Base-by-base conservation (phyloP, 768 basidiomycete species). In the Suillus cothurnatus region DNA sequence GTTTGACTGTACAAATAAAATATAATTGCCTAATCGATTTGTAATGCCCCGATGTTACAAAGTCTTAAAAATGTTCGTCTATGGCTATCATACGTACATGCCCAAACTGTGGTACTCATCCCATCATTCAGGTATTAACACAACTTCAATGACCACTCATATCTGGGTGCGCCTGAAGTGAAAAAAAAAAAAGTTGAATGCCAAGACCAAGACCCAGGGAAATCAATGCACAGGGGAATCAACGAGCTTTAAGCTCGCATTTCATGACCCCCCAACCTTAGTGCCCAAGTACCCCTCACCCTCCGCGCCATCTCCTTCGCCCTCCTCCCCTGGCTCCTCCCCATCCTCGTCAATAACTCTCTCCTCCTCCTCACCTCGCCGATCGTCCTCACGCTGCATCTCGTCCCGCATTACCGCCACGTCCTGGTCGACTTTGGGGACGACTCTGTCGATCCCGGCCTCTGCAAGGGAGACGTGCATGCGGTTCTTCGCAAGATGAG, bases 361-460 rank as follows among this genome's bases (percentile, higher is more conserved):
- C 49, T 74, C 78, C 61, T 14, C 61, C 59, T 64, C 73, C 68
- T 66, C 71, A 41, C 47, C 66, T 26, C 69, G 63, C 39, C 70
- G 67, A 21, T 85, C 84, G 53, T 92, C 90, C 31, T 90, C 88
- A 57, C 88, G 81, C 71, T 88, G 84, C 67, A 94, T 85, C 77
- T 92, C 88, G 66, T 90, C 86, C 15, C 90, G 86, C 88, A 94
- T 88, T 52, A 86, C 85, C 70, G 90, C 90, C 63, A 95, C 92
- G 64, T 93, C 92, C 61, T 89, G 85, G 69, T 96, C 94, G 62
- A 95, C 94, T 74, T 89, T 94, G 56, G 87, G 82, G 5, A 90
- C 93, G 32, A 93, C 90, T 70, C 94, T 86, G 76, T 98, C 95
- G 78, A 97, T 92, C 50, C 88, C 91, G 21, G 92, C 90, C 72